Evolutionary conservation across 2,329 filamentous ascomycete genomes (phyloP).

Genomic region (Xylaria sp.): DNA sequence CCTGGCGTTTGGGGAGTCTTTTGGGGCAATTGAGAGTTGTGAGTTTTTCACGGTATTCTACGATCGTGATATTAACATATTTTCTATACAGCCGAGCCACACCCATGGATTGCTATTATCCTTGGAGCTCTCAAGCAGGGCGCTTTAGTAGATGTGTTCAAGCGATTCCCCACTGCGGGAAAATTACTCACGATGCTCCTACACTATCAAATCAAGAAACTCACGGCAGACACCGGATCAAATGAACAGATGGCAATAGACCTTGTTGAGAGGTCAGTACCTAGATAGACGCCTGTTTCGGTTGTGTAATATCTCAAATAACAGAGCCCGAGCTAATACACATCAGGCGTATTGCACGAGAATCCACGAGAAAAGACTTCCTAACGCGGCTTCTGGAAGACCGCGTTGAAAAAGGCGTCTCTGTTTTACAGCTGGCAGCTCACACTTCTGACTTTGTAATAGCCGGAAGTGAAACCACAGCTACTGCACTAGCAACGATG

Average conservation of each 20-base stretch:
- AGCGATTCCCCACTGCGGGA: conserved; percentile 40
- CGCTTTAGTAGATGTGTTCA: conserved; percentile 41
- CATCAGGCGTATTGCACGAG: conserved; percentile 34
- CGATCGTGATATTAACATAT: background rate
- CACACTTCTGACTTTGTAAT: conserved; percentile 46
- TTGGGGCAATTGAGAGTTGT: conserved; percentile 28
- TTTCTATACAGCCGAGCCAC: conserved; percentile 31
- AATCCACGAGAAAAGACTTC: conserved; percentile 41
- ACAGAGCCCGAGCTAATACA: conserved; percentile 6
- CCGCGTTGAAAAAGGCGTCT: conserved; percentile 33
- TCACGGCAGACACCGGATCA: conserved; percentile 28
- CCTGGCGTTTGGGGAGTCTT: conserved; percentile 28
- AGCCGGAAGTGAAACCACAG: conserved; percentile 42
- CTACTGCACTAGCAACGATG: conserved; percentile 29
- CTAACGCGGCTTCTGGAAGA: conserved; percentile 42
- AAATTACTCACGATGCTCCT: conserved; percentile 32
- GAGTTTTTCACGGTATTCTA: background rate
- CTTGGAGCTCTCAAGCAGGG: conserved; percentile 38
- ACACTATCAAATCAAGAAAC: conserved; percentile 30
- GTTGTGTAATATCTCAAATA: background rate
- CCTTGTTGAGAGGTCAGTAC: conserved; percentile 35
- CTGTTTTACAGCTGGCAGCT: conserved; percentile 45
- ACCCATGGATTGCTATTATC: conserved; percentile 42
- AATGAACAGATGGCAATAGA: conserved; percentile 41
- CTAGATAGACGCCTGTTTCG: background rate